These are phyloP conservation scores for Moniliophthora roreri DNA, from an alignment of 1,284 basidiomycete species.

Conservation along the genomic window DNA sequence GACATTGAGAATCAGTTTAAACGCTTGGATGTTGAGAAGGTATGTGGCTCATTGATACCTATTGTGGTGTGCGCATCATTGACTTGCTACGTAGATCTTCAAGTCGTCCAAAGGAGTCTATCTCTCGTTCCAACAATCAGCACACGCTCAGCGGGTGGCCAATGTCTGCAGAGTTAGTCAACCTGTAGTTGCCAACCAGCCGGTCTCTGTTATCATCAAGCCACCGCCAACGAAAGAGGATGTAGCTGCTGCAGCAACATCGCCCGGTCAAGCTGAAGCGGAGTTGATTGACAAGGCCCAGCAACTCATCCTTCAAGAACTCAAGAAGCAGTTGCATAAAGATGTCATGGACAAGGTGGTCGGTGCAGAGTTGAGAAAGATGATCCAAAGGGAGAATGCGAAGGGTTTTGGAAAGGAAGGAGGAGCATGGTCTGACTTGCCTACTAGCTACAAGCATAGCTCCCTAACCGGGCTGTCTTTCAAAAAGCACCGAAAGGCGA, in stretches of 20 bases:
- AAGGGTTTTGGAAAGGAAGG: conserved; percentile 21
- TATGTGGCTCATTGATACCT: conserved; percentile 31
- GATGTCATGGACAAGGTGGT: conserved; percentile 73
- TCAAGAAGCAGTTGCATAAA: conserved; percentile 59
- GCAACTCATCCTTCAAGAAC: conserved; percentile 61
- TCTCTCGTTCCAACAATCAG: conserved; percentile 61
- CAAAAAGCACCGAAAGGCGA: conserved; percentile 51
- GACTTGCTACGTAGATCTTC: conserved; percentile 48
- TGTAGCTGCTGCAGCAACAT: conserved; percentile 17
- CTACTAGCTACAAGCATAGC: conserved; percentile 35
- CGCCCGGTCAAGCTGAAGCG: conserved; percentile 36
- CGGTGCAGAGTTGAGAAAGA: conserved; percentile 50
- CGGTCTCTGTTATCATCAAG: conserved; percentile 57
- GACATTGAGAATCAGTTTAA: conserved; percentile 62
- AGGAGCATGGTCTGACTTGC: conserved; percentile 19
- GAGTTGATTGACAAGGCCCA: conserved; percentile 65
- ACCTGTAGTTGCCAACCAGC: conserved; percentile 56
- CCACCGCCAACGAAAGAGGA: conserved; percentile 44
- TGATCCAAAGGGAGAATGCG: conserved; percentile 34
- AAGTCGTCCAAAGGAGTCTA: conserved; percentile 69
- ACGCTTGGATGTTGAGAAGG: conserved; percentile 66
- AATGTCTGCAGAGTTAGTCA: conserved; percentile 50
- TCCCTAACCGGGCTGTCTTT: conserved; percentile 69
- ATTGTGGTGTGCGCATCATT: conserved; percentile 7
- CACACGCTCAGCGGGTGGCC: conserved; percentile 61